Percentiles rank a stretch among this genome's conserved stretches.
These are phyloP conservation scores for Colletotrichum destructivum DNA, from an alignment of 2,329 filamentous ascomycete genomes.

Conservation along the genomic window DNA sequence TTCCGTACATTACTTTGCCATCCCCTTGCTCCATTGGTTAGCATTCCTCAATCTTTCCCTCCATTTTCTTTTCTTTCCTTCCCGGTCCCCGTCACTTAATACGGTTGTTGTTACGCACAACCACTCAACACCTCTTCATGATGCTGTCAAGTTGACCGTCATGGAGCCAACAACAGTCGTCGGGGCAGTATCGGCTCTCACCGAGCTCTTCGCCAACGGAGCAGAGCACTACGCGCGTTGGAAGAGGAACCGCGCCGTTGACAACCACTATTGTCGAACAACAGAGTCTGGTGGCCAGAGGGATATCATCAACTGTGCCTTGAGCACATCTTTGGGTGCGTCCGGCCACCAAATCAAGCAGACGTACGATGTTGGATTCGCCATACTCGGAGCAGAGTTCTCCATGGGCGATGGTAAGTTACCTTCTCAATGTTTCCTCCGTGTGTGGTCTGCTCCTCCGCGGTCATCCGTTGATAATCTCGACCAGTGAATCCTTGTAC, in stretches of 20 bases:
- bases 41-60: background rate
- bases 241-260: slow-evolving; percentile 51
- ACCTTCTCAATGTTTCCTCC: background rate
- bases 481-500: slow-evolving; percentile 43
- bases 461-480: background rate
- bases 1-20: slow-evolving; percentile 14
- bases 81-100: background rate
- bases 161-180: slow-evolving; percentile 46
- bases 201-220: slow-evolving; percentile 41
- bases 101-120: background rate
- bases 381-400: slow-evolving; percentile 54
- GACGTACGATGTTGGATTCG: slow-evolving; percentile 51
- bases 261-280: slow-evolving; percentile 52
- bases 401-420: slow-evolving; percentile 53
- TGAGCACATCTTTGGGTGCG: slow-evolving; percentile 53
- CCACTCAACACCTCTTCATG: slow-evolving; percentile 9
- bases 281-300: slow-evolving; percentile 27
- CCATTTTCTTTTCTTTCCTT: background rate
- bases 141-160: slow-evolving; percentile 31
- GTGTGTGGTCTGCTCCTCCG: background rate
- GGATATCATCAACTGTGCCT: slow-evolving; percentile 49
- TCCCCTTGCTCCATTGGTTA: background rate
- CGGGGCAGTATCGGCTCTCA: slow-evolving; percentile 43
- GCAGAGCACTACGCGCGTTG: slow-evolving; percentile 52
- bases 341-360: slow-evolving; percentile 51